These are phyloP conservation scores for Xylaria sp. DNA, from an alignment of 2,329 filamentous ascomycete species.

Conservation along the genomic window DNA sequence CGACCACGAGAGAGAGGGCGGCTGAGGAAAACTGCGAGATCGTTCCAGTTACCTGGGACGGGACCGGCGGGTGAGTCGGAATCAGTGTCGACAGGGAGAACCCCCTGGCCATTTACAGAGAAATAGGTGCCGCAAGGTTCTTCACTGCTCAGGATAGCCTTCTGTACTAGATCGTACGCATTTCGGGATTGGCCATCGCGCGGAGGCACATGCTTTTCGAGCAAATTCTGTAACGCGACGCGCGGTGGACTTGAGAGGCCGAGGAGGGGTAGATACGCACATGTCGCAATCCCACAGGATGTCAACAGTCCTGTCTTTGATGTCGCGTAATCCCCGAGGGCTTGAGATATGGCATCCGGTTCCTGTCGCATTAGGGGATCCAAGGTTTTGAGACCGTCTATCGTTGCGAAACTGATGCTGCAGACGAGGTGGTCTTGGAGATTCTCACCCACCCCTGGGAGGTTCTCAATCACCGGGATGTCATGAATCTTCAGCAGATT, in stretches of 20 bases:
- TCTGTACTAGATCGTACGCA: neutral
- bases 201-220: neutral
- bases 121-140: neutral
- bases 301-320: neutral
- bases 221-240: neutral
- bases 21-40: slow-evolving; percentile 2
- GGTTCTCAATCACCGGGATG: neutral
- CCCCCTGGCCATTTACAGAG: neutral
- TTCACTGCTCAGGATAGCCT: neutral
- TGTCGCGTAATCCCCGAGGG: neutral
- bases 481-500: neutral
- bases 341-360: neutral
- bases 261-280: neutral
- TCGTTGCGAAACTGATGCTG: neutral
- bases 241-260: neutral
- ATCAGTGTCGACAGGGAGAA: neutral
- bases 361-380: neutral
- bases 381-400: neutral
- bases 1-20: neutral
- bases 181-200: neutral
- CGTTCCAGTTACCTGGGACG: neutral
- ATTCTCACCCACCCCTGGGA: neutral
- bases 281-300: neutral
- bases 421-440: neutral
- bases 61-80: neutral